These are phyloP conservation scores for Aspergillus kassunensis DNA, from an alignment of 495 filamentous ascomycete genomes.

Conservation along the genomic window DNA sequence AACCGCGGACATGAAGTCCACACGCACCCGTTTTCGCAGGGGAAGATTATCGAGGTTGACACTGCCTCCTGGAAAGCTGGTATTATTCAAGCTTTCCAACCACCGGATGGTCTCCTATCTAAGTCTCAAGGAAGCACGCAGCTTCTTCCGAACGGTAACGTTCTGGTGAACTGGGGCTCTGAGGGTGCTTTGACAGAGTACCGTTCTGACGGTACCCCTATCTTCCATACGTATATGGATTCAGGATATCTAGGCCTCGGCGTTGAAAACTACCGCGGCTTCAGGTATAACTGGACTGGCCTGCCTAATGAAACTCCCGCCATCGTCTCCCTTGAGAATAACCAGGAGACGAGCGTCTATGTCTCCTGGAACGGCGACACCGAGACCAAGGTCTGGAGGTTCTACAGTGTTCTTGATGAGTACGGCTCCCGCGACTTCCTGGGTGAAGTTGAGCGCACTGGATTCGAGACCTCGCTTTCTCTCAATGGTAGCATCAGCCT, in stretches of 20 bases:
- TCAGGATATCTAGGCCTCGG: conserved; percentile 27
- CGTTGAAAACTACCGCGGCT: conserved; percentile 34
- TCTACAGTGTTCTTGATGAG: conserved; percentile 32
- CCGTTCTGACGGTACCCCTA: conserved; percentile 40
- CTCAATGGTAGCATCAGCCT: conserved; percentile 19
- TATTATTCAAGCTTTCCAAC: conserved; percentile 39
- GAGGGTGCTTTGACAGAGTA: conserved; percentile 53
- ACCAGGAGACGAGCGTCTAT: conserved; percentile 28
- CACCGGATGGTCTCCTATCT: conserved; percentile 46
- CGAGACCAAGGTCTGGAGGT: conserved; percentile 34
- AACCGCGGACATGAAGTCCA: conserved; percentile 39
- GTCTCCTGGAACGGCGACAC: conserved; percentile 46
- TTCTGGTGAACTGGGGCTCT: conserved; percentile 54
- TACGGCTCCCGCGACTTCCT: conserved; percentile 32
- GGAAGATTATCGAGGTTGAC: conserved; percentile 53
- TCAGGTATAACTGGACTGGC: conserved; percentile 36
- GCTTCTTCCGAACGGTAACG: conserved; percentile 49
- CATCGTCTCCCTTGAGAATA: conserved; percentile 29
- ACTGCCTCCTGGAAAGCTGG: conserved; percentile 44
- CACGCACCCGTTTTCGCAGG: conserved; percentile 45
- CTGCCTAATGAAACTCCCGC: conserved; percentile 30
- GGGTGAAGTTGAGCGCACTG: conserved; percentile 29
- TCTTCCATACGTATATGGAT: conserved; percentile 42
- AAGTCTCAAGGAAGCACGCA: conserved; percentile 58
- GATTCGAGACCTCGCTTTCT: conserved; percentile 36